A percentile compares a stretch with the other conserved stretches of the same genome.
Conservation (phyloP, 2,329 filamentous ascomycete species). For the Fusarium sterilihyphosum region DNA sequence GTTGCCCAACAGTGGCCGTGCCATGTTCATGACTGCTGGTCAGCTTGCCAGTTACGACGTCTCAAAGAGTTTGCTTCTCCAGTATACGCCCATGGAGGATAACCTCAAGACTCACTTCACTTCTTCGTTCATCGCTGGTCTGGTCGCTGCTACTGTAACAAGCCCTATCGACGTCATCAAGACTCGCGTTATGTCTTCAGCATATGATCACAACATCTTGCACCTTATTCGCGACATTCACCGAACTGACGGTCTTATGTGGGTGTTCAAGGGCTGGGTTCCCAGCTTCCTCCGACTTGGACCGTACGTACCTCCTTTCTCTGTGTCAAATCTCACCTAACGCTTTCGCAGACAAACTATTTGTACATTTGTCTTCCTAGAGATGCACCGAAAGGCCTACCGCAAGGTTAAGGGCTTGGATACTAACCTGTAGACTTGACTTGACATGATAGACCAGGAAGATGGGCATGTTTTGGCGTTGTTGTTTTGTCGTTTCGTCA, state of each 20-base stretch:
- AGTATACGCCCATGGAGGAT: constrained; percentile 73
- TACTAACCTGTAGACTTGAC: constrained; percentile 38
- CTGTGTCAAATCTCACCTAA: constrained; percentile 12
- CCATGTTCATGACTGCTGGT: constrained; percentile 86
- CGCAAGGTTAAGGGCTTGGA: constrained; percentile 59
- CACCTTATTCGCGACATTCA: constrained; percentile 74
- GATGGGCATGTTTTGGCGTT: constrained; percentile 38
- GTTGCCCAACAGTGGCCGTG: constrained; percentile 82
- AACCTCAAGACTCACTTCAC: constrained; percentile 81
- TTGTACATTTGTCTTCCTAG: constrained; percentile 85
- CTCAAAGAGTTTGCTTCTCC: constrained; percentile 77
- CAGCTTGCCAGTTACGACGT: constrained; percentile 87
- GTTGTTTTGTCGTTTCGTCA: constrained; percentile 28
- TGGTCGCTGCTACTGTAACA: constrained; percentile 86
- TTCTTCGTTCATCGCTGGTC: constrained; percentile 80
- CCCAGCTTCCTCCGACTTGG: constrained; percentile 76
- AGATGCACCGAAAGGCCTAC: constrained; percentile 86
- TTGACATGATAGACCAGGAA: constrained; percentile 32
- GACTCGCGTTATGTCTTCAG: constrained; percentile 83
- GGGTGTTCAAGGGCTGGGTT: constrained; percentile 93
- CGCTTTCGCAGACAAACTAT: constrained; percentile 74
- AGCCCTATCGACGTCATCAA: constrained; percentile 91
- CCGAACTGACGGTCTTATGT: constrained; percentile 74
- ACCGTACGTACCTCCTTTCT: constrained; percentile 58
- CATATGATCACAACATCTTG: constrained; percentile 61